Evolutionary conservation across 1,284 basidiomycete species (phyloP).

Genomic region (Rhodotorula sp.): DNA sequence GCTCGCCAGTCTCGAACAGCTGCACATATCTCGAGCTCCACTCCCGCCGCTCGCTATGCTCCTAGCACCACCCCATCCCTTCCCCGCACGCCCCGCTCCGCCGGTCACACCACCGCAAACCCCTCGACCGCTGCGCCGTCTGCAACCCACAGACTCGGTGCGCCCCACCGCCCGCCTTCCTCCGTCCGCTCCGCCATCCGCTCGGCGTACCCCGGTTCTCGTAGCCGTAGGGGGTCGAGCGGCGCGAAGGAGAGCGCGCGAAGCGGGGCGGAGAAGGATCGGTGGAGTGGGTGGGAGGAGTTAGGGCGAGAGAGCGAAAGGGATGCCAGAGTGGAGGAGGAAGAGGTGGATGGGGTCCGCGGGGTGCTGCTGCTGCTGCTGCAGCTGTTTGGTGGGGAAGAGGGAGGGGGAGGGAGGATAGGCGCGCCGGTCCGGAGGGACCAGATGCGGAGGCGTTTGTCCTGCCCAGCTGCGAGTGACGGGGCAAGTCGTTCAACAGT

Average conservation of each 20-base stretch:
- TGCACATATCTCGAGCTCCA: no score
- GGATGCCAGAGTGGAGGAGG: neutral
- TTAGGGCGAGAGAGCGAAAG: neutral
- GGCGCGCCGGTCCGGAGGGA: constrained; percentile 25
- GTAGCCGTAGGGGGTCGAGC: neutral
- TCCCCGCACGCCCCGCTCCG: no score
- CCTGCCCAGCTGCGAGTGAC: constrained; percentile 25
- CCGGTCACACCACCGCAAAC: constrained; percentile 6
- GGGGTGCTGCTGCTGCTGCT: neutral
- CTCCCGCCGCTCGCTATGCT: neutral
- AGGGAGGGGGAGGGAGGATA: neutral
- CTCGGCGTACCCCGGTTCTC: neutral
- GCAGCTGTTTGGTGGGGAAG: no score
- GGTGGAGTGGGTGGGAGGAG: neutral
- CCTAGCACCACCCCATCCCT: neutral
- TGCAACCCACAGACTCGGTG: constrained; percentile 25
- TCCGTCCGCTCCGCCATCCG: no score
- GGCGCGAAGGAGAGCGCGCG: constrained; percentile 10
- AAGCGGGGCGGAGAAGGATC: neutral
- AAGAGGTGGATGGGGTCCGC: neutral
- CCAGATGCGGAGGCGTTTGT: constrained; percentile 27
- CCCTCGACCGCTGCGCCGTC: constrained; percentile 16
- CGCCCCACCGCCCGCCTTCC: neutral
- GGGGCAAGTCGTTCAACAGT: neutral
- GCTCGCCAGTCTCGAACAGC: neutral